A percentile compares a stretch with the other conserved stretches of the same genome.
Evolutionary conservation across 805 yeast species (phyloP).

Genomic region (Candida gorgasii): DNA sequence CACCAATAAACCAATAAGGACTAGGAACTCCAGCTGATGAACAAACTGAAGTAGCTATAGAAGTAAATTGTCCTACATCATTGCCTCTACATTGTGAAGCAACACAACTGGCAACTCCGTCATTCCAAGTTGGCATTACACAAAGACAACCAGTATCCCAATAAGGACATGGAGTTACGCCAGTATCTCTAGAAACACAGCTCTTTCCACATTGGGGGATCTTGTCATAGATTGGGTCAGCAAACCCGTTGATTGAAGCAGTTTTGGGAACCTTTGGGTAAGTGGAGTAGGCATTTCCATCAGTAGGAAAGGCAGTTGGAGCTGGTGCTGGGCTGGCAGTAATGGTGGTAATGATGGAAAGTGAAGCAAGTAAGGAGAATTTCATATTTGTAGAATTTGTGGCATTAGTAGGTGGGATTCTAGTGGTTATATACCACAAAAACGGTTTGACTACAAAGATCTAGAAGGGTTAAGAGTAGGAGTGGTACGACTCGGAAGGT

Average conservation of each 20-base stretch:
- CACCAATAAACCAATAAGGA: constrained; percentile 35
- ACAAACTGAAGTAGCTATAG: constrained; percentile 30
- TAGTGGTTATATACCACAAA: too few species aligned
- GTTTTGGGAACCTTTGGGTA: constrained; percentile 39
- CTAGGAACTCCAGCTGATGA: constrained; percentile 24
- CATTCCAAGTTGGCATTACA: constrained; percentile 37
- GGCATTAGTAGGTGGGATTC: too few species aligned
- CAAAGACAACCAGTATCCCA: constrained; percentile 49
- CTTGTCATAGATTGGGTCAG: constrained; percentile 32
- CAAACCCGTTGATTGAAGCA: constrained; percentile 45
- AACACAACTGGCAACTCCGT: constrained; percentile 36
- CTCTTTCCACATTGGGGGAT: constrained; percentile 37
- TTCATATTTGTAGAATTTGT: too few species aligned
- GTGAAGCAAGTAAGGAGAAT: too few species aligned
- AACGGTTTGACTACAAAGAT: too few species aligned
- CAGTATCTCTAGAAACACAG: constrained; percentile 33
- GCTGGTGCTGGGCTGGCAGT: too few species aligned
- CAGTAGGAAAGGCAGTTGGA: too few species aligned
- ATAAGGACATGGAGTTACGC: constrained; percentile 44
- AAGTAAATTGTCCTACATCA: constrained; percentile 26
- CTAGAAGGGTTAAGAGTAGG: too few species aligned
- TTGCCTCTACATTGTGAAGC: constrained; percentile 35
- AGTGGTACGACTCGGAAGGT: too few species aligned
- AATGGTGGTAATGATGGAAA: too few species aligned
- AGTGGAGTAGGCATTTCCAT: too few species aligned